A percentile compares a stretch with the other conserved stretches of the same genome.
Conservation (phyloP, 441 rosid species). For the Syzygium malaccense region DNA sequence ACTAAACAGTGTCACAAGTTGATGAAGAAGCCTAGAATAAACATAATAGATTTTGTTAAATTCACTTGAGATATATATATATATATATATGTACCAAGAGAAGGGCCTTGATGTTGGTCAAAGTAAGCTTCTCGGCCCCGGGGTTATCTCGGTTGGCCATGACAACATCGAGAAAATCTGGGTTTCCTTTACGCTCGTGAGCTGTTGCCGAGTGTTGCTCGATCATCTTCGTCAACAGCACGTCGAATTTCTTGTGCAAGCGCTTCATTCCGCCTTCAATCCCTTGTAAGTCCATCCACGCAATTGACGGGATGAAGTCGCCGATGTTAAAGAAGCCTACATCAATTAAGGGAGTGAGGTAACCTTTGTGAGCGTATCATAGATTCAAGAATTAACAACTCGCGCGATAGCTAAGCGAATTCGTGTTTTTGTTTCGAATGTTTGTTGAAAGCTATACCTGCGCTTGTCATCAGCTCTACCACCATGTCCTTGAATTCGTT, state of each 20-base stretch:
- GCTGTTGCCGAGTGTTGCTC: constrained; percentile 29
- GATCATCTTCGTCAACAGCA: constrained; percentile 37
- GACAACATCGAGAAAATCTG: constrained; percentile 42
- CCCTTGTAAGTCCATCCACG: constrained; percentile 70
- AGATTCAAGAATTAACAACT: not conserved
- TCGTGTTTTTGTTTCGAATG: not conserved
- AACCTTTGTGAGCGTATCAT: not conserved
- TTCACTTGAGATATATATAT: not conserved
- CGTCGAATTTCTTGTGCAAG: constrained; percentile 40
- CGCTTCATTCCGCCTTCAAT: constrained; percentile 51
- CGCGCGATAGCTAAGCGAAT: not conserved
- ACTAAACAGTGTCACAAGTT: not conserved
- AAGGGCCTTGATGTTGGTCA: constrained; percentile 48
- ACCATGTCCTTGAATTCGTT: constrained; percentile 64
- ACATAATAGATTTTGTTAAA: not conserved
- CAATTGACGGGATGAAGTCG: constrained; percentile 53
- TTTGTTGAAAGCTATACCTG: not conserved
- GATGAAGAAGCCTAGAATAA: not conserved
- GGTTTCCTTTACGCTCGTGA: constrained; percentile 26
- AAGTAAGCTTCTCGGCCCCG: constrained; percentile 25
- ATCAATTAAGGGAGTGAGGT: not conserved
- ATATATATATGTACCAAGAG: constrained; percentile 23
- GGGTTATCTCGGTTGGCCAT: constrained; percentile 30
- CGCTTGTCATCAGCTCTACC: constrained; percentile 59
- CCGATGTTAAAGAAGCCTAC: constrained; percentile 47